Conservation (phyloP, 1,284 basidiomycete genomes). For the Phylloboletellus chloephorus region DNA sequence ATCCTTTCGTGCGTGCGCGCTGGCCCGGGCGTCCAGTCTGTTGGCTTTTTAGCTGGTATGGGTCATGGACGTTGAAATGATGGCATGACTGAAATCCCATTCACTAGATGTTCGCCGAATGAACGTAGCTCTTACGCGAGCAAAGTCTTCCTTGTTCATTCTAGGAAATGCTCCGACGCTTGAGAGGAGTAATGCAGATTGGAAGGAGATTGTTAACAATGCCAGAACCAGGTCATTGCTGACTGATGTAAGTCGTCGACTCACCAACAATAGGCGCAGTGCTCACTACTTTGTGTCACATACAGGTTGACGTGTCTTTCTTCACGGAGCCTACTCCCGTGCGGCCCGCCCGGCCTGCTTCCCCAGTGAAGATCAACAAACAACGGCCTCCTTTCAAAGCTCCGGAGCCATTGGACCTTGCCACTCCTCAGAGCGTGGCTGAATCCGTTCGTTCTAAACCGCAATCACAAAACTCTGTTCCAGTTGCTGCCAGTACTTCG, state of each 20-base stretch:
- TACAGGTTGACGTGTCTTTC: constrained; percentile 36
- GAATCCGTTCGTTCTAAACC: constrained; percentile 29
- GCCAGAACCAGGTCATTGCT: constrained; percentile 55
- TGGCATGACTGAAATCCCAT: constrained; percentile 10
- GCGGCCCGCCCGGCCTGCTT: constrained; percentile 14
- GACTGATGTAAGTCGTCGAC: constrained; percentile 44
- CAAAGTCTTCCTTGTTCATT: constrained; percentile 91
- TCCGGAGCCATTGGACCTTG: constrained; percentile 21
- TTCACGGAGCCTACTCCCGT: constrained; percentile 30
- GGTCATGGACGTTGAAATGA: constrained; percentile 3
- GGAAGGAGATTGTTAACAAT: constrained; percentile 76
- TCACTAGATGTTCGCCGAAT: constrained; percentile 75
- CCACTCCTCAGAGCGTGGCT: constrained; percentile 31
- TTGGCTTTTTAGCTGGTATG: constrained; percentile 86
- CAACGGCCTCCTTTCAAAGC: constrained; percentile 19
- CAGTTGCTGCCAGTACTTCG: not conserved
- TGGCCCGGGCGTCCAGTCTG: constrained; percentile 69
- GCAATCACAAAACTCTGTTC: constrained; percentile 14
- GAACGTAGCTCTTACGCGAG: constrained; percentile 97
- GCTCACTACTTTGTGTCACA: constrained; percentile 2
- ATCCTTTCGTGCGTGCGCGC: constrained; percentile 93
- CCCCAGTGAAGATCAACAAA: constrained; percentile 21
- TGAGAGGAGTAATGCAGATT: constrained; percentile 76
- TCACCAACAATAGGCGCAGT: constrained; percentile 10
- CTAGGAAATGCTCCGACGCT: constrained; percentile 87